Conservation (phyloP, 163 green algal species). For the Scenedesmus sp. region DNA sequence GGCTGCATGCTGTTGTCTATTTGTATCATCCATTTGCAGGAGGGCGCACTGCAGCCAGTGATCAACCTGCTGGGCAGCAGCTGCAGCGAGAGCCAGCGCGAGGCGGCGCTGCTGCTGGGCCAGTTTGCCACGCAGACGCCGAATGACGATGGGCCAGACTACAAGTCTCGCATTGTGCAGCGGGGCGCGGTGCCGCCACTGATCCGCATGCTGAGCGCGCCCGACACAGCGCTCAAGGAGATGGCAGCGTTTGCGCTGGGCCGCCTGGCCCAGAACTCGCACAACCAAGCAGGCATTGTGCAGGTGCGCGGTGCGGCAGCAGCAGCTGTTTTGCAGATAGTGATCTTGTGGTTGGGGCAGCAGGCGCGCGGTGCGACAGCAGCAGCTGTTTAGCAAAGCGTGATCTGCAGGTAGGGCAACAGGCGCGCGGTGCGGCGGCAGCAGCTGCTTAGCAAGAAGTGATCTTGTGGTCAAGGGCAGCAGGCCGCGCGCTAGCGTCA, state of each 20-base stretch:
- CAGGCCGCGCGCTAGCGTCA: no score
- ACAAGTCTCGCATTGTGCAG: conserved; percentile 92
- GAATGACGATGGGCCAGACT: conserved; percentile 58
- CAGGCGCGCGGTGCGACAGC: background rate
- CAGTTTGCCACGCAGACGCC: conserved; percentile 85
- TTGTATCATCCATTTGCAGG: conserved; percentile 30
- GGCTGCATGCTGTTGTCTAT: background rate
- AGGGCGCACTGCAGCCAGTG: conserved; percentile 97
- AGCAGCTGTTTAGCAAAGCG: background rate
- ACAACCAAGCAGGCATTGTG: conserved; percentile 94
- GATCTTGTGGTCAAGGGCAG: background rate
- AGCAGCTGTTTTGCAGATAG: background rate
- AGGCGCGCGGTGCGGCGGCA: background rate
- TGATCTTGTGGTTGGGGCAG: no score
- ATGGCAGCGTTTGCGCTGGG: conserved; percentile 99
- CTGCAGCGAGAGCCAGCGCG: conserved; percentile 95
- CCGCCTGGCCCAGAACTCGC: conserved; percentile 94
- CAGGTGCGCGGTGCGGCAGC: conserved; percentile 39
- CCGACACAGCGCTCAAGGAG: conserved; percentile 91
- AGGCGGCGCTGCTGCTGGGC: conserved; percentile 97
- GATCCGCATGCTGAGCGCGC: conserved; percentile 91
- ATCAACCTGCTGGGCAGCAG: conserved; percentile 92
- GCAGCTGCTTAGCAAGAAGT: background rate
- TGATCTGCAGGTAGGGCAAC: no score
- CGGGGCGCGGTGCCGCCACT: conserved; percentile 94